phyloP scores from a whole-genome alignment of 352 stramenopile genomes.

The Plasmopara viticola region DNA sequence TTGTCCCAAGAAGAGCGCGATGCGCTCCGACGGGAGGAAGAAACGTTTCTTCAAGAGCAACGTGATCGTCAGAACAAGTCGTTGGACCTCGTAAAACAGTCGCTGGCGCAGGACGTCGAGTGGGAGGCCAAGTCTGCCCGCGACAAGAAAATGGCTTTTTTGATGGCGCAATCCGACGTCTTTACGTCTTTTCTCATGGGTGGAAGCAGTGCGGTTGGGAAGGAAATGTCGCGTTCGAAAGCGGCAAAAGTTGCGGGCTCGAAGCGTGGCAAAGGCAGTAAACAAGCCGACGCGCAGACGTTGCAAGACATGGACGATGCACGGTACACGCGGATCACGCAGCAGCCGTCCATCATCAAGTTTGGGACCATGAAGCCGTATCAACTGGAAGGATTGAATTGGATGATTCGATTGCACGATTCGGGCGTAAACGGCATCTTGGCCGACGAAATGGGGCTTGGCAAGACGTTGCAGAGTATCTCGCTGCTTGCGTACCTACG shows the following conservation, averaged over 20 bases:
- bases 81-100: slow-evolving; percentile 63
- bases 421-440: slow-evolving; percentile 82
- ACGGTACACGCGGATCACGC: slow-evolving; percentile 72
- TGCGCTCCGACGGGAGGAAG: slow-evolving; percentile 58
- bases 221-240: slow-evolving; percentile 63
- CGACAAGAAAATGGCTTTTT: slow-evolving; percentile 78
- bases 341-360: slow-evolving; percentile 77
- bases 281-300: slow-evolving; percentile 63
- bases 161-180: slow-evolving; percentile 87
- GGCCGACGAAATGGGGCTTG: slow-evolving; percentile 87
- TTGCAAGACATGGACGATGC: slow-evolving; percentile 76
- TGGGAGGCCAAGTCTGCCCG: slow-evolving; percentile 39
- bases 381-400: slow-evolving; percentile 84
- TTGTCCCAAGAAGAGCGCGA: slow-evolving; percentile 58
- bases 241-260: slow-evolving; percentile 36
- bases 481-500: slow-evolving; percentile 94
- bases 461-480: slow-evolving; percentile 97
- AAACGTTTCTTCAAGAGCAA: slow-evolving; percentile 62
- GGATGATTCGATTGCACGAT: slow-evolving; percentile 92
- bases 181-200: slow-evolving; percentile 87
- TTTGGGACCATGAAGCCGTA: slow-evolving; percentile 87
- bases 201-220: slow-evolving; percentile 63
- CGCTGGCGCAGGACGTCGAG: slow-evolving; percentile 42
- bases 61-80: slow-evolving; percentile 72
- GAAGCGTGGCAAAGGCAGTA: slow-evolving; percentile 55